These are phyloP conservation scores for Cocos nucifera DNA, from an alignment of 176 grass and related monocot species.

Conservation along the genomic window DNA sequence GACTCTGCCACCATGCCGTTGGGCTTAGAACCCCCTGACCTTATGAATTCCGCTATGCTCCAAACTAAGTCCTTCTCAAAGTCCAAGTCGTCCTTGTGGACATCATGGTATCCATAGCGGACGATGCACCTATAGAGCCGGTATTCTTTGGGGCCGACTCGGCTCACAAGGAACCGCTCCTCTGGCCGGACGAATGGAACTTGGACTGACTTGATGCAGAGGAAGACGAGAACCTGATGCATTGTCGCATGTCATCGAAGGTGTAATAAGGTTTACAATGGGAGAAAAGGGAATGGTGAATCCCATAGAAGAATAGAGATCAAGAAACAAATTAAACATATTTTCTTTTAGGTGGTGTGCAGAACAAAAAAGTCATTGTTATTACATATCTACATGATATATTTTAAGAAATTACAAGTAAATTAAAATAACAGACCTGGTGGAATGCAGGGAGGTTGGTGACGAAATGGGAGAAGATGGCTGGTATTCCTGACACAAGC, in stretches of 20 bases:
- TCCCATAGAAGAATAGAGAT: neutral
- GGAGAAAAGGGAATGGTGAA: too few species aligned
- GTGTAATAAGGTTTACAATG: too few species aligned
- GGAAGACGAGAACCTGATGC: conserved; percentile 67
- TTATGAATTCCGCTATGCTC: conserved; percentile 89
- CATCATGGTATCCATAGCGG: conserved; percentile 73
- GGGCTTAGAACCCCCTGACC: conserved; percentile 25
- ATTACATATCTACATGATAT: too few species aligned
- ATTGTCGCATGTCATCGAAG: neutral
- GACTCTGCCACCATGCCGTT: conserved; percentile 23
- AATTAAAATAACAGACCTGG: conserved; percentile 40
- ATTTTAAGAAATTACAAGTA: neutral
- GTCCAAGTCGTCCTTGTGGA: conserved; percentile 53
- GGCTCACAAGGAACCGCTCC: conserved; percentile 62
- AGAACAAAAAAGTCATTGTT: too few species aligned
- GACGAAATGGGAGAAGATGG: conserved; percentile 91
- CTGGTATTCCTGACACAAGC: conserved; percentile 73
- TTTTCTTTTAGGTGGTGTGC: too few species aligned
- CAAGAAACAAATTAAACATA: conserved; percentile 1
- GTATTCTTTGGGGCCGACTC: conserved; percentile 64
- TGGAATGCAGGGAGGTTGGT: conserved; percentile 96
- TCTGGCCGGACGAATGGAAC: conserved; percentile 49
- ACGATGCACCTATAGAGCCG: conserved; percentile 76
- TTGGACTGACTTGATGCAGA: conserved; percentile 65
- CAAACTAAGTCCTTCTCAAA: conserved; percentile 82